phyloP scores from a whole-genome alignment of 176 grass and related monocot species.

The Triticum monococcum region DNA sequence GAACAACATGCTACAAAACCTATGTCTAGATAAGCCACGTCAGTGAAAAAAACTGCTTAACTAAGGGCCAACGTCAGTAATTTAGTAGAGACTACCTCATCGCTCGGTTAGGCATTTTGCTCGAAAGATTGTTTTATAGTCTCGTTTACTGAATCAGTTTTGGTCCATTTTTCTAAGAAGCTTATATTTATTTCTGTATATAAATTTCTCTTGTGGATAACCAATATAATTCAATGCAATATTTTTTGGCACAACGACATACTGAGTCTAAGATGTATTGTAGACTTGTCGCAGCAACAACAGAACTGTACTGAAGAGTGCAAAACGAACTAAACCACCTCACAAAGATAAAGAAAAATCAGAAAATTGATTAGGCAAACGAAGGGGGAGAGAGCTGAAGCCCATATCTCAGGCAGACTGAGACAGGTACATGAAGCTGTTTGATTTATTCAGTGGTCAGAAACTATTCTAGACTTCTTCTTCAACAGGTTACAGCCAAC shows the following conservation, averaged over 20 bases:
- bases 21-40: background rate
- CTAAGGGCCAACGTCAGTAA: too few relatives aligned
- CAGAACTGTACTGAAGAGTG: background rate
- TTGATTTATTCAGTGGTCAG: conserved; percentile 26
- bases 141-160: background rate
- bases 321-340: background rate
- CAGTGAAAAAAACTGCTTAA: too few relatives aligned
- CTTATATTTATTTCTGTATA: background rate
- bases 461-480: background rate
- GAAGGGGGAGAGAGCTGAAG: too few relatives aligned
- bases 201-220: background rate
- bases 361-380: too few relatives aligned
- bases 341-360: too few relatives aligned
- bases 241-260: background rate
- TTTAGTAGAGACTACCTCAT: too few relatives aligned
- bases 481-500: background rate
- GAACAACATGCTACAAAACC: conserved; percentile 25
- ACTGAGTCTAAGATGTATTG: background rate
- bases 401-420: too few relatives aligned
- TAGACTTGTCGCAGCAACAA: background rate
- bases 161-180: background rate
- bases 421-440: background rate
- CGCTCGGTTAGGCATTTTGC: too few relatives aligned
- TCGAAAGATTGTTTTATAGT: too few relatives aligned
- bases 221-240: background rate